These are phyloP conservation scores for Paraphoma sp. DNA, from an alignment of 2,329 filamentous ascomycete species.

Conservation along the genomic window DNA sequence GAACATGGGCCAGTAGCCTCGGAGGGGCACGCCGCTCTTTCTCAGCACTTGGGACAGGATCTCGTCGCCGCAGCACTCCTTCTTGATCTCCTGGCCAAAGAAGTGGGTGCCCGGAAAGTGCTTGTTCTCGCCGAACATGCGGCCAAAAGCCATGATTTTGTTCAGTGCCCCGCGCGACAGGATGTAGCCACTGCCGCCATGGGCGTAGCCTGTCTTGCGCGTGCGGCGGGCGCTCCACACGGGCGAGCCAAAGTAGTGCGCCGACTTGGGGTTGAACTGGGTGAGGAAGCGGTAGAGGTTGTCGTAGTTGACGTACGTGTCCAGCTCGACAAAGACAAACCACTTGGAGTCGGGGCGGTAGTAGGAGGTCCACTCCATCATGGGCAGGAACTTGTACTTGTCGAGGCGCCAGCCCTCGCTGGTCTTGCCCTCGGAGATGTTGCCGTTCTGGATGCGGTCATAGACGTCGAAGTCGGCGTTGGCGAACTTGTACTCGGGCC, in stretches of 20 bases:
- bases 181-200: conserved; percentile 53
- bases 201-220: conserved; percentile 48
- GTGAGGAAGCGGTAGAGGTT: conserved; percentile 50
- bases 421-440: conserved; percentile 51
- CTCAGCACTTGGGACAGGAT: conserved; percentile 47
- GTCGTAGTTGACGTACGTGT: conserved; percentile 48
- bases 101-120: conserved; percentile 40
- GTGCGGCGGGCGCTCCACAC: conserved; percentile 36
- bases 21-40: conserved; percentile 42
- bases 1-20: conserved; percentile 54
- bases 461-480: conserved; percentile 62
- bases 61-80: conserved; percentile 49
- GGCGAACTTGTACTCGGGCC: conserved; percentile 46
- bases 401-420: conserved; percentile 61
- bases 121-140: conserved; percentile 44
- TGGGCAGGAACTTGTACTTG: conserved; percentile 66
- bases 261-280: conserved; percentile 43
- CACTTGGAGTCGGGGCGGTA: conserved; percentile 40
- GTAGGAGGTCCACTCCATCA: conserved; percentile 58
- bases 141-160: conserved; percentile 44
- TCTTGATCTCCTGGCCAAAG: conserved; percentile 44
- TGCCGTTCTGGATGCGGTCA: conserved; percentile 50
- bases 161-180: conserved; percentile 59
- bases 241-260: conserved; percentile 51
- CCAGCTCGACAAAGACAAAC: conserved; percentile 48